Evolutionary conservation across 1,284 basidiomycete genomes (phyloP).

Genomic region (Ganoderma sp.): DNA sequence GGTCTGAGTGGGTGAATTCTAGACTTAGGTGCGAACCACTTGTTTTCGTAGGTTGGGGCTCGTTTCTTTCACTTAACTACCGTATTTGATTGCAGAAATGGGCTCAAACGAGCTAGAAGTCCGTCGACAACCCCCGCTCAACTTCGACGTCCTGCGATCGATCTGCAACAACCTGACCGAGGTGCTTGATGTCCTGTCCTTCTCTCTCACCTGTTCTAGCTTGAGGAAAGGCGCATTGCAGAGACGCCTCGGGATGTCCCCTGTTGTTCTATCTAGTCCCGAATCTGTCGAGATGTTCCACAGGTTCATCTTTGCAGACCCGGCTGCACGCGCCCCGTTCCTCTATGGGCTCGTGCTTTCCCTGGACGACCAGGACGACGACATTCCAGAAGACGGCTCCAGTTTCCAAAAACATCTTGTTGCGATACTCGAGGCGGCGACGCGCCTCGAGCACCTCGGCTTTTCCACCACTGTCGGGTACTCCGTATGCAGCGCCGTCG

Average conservation of each 20-base stretch:
- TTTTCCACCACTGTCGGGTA: not conserved
- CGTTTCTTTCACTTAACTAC: too few relatives aligned
- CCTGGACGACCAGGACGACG: not conserved
- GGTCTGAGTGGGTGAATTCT: too few relatives aligned
- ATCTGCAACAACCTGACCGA: not conserved
- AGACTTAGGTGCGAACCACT: too few relatives aligned
- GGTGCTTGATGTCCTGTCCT: not conserved
- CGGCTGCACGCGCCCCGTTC: not conserved
- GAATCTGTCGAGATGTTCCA: not conserved
- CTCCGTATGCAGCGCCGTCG: not conserved
- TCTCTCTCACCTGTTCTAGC: not conserved
- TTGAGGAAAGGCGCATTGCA: conserved; percentile 3
- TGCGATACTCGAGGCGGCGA: not conserved
- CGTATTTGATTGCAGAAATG: too few relatives aligned
- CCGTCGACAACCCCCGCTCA: not conserved
- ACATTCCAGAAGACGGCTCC: not conserved
- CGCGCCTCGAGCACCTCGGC: not conserved
- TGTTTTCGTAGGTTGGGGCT: too few relatives aligned
- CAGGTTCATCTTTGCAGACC: not conserved
- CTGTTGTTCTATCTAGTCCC: not conserved
- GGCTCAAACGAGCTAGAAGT: too few relatives aligned
- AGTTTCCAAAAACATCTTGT: not conserved
- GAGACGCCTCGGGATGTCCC: conserved; percentile 4
- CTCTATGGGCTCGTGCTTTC: not conserved
- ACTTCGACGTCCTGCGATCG: conserved; percentile 2